Evolutionary conservation across 2,329 filamentous ascomycete species (phyloP).

Genomic region (Magnaporthiopsis rhizophila): DNA sequence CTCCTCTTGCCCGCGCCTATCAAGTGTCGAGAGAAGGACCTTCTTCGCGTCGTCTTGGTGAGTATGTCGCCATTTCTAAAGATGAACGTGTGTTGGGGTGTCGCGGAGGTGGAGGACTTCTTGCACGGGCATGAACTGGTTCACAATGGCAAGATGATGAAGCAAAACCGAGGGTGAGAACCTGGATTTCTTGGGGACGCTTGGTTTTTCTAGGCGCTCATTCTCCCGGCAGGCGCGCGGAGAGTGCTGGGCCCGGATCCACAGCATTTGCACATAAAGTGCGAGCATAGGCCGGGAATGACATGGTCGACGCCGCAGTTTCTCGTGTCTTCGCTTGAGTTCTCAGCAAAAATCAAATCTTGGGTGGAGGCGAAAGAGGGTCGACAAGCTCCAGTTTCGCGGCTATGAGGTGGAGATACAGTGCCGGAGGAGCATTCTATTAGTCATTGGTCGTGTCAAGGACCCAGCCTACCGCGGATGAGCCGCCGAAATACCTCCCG

Average conservation of each 20-base stretch:
- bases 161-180: neutral
- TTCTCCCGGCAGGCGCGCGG: neutral
- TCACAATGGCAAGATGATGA: neutral
- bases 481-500: neutral
- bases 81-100: neutral
- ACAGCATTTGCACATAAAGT: neutral
- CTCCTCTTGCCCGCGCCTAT: neutral
- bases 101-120: neutral
- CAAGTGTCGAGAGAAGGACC: neutral
- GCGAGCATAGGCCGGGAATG: neutral
- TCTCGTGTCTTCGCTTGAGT: neutral
- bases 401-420: neutral
- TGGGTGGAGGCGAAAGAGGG: neutral
- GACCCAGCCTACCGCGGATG: neutral
- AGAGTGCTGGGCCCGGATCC: neutral
- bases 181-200: neutral
- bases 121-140: neutral
- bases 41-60: neutral
- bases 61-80: neutral
- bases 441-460: neutral
- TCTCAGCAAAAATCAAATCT: neutral
- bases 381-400: neutral
- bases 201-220: neutral
- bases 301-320: neutral
- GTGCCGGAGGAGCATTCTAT: neutral